phyloP scores from a whole-genome alignment of 495 filamentous ascomycete genomes.

The Trichoderma parareesei region DNA sequence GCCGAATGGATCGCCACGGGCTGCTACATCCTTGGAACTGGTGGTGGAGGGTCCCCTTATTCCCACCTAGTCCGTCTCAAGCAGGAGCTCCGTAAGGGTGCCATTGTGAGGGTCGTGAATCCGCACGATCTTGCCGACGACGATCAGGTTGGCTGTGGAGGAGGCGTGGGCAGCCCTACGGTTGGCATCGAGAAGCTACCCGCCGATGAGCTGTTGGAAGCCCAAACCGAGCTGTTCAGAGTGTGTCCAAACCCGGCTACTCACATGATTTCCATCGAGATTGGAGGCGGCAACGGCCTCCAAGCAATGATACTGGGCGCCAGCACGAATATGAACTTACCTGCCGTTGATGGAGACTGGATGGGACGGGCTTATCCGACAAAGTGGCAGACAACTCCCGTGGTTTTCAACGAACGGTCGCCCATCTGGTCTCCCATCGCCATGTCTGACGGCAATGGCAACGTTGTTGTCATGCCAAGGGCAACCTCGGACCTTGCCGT shows the following conservation, averaged over 20 bases:
- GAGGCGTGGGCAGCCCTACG: constrained; percentile 40
- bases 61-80: constrained; percentile 34
- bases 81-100: constrained; percentile 38
- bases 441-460: constrained; percentile 44
- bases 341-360: constrained; percentile 48
- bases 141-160: constrained; percentile 37
- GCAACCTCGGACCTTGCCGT: constrained; percentile 32
- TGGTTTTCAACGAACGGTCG: constrained; percentile 41
- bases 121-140: constrained; percentile 35
- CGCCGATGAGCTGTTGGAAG: constrained; percentile 41
- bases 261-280: constrained; percentile 39
- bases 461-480: constrained; percentile 34
- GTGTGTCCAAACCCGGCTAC: constrained; percentile 22
- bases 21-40: constrained; percentile 54
- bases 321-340: constrained; percentile 39
- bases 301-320: constrained; percentile 45
- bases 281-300: constrained; percentile 48
- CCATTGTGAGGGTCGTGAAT: constrained; percentile 37
- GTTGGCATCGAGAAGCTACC: constrained; percentile 46
- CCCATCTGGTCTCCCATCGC: constrained; percentile 37
- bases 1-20: constrained; percentile 49
- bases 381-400: constrained; percentile 49
- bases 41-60: constrained; percentile 48
- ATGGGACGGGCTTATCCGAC: constrained; percentile 51
- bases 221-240: constrained; percentile 39